Percentiles rank a stretch among this genome's conserved stretches.
Conservation (phyloP, 1,284 basidiomycete species). For the Ceratobasidium sp. region DNA sequence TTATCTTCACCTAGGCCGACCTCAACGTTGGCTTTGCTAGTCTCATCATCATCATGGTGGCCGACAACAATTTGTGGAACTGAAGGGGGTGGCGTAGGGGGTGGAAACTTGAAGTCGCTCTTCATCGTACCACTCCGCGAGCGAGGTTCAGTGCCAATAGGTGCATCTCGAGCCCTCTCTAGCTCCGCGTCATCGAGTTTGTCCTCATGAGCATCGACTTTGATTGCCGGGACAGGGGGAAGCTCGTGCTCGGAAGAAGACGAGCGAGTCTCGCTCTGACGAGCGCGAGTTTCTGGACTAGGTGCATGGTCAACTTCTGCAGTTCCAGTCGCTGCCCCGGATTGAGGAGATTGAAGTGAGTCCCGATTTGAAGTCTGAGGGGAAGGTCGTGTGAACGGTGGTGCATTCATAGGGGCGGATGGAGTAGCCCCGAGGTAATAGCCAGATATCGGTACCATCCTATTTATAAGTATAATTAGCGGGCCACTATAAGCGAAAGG, state of each 20-base stretch:
- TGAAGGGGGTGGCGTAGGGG: conserved; percentile 54
- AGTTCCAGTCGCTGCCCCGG: neutral
- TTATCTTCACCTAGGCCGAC: neutral
- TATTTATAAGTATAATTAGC: conserved; percentile 54
- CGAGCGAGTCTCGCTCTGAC: conserved; percentile 5
- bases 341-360: conserved; percentile 67
- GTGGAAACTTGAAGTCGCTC: conserved; percentile 79
- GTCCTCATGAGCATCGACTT: conserved; percentile 53
- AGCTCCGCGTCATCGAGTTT: conserved; percentile 54
- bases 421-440: conserved; percentile 82
- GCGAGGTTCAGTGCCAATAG: conserved; percentile 50
- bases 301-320: conserved; percentile 22
- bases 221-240: conserved; percentile 58
- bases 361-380: conserved; percentile 62
- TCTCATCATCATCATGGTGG: conserved; percentile 30
- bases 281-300: conserved; percentile 28
- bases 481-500: conserved; percentile 8
- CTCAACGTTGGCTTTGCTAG: neutral
- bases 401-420: conserved; percentile 71
- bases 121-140: conserved; percentile 76
- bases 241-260: conserved; percentile 52
- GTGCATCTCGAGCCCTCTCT: conserved; percentile 56
- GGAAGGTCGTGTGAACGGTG: conserved; percentile 60
- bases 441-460: conserved; percentile 87
- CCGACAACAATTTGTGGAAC: conserved; percentile 39